Conservation (phyloP, 257 asterid genomes). For the Ilex asprella region DNA sequence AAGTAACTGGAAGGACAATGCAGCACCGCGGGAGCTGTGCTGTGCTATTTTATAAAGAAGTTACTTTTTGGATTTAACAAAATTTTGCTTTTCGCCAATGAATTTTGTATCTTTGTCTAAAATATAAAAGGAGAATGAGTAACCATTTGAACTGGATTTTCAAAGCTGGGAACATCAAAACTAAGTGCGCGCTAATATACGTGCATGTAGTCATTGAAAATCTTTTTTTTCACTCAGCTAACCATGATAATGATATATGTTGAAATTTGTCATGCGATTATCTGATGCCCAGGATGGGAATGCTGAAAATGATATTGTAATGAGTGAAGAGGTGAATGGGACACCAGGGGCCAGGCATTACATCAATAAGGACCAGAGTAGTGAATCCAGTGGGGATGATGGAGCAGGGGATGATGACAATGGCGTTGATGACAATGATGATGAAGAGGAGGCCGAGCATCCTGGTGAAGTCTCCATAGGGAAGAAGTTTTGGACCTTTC, state of each 20-base stretch:
- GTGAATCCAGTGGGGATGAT: slow-evolving; percentile 31
- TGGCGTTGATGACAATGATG: slow-evolving; percentile 38
- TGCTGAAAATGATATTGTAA: slow-evolving; percentile 25
- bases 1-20: too few species aligned
- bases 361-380: slow-evolving; percentile 28
- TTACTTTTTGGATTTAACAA: too few species aligned
- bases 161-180: background rate
- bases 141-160: too few species aligned
- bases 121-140: too few species aligned
- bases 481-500: slow-evolving; percentile 90
- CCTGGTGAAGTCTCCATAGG: slow-evolving; percentile 91
- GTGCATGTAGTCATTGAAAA: background rate
- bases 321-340: slow-evolving; percentile 56
- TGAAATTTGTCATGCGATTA: background rate
- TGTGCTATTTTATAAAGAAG: too few species aligned
- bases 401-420: slow-evolving; percentile 29
- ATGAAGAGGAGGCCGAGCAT: slow-evolving; percentile 18
- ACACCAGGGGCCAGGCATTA: slow-evolving; percentile 33
- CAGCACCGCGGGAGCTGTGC: too few species aligned
- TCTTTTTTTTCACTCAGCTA: background rate
- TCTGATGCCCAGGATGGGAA: slow-evolving; percentile 22
- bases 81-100: too few species aligned
- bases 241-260: background rate
- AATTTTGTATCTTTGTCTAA: too few species aligned
- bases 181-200: background rate